Evolutionary conservation across 2,329 filamentous ascomycete species (phyloP).

Genomic region (Diaporthe aspalathi): DNA sequence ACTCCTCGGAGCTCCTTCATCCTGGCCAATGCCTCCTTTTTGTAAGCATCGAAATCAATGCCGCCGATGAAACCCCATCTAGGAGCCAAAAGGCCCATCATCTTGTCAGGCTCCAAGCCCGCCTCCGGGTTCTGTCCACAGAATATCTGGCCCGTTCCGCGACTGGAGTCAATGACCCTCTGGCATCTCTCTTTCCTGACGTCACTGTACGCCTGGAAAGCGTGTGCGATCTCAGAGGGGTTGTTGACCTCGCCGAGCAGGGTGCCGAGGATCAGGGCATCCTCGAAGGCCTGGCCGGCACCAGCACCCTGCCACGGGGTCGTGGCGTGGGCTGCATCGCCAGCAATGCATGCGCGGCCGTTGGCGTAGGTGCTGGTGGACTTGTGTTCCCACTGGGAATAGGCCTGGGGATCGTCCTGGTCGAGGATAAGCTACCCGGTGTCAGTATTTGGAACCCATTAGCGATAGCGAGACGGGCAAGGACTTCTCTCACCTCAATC

Average conservation of each 20-base stretch:
- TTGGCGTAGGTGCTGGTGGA: constrained; percentile 34
- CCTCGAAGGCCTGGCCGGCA: constrained; percentile 39
- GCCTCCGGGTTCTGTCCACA: constrained; percentile 36
- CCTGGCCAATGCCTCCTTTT: constrained; percentile 32
- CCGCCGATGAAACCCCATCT: constrained; percentile 37
- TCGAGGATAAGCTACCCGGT: constrained; percentile 36
- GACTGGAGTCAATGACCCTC: constrained; percentile 38
- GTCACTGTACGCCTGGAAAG: constrained; percentile 35
- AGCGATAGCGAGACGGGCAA: neutral
- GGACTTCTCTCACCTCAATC: constrained; percentile 28
- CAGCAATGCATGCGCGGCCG: constrained; percentile 33
- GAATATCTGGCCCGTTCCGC: constrained; percentile 36
- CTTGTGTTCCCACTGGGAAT: constrained; percentile 41
- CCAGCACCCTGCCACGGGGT: constrained; percentile 40
- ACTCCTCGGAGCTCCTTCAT: constrained; percentile 24
- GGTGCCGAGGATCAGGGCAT: constrained; percentile 37
- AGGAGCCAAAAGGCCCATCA: constrained; percentile 22
- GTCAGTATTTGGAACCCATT: neutral
- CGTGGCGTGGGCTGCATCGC: constrained; percentile 39
- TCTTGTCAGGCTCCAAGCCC: constrained; percentile 37
- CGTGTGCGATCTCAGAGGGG: constrained; percentile 24
- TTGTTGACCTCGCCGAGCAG: constrained; percentile 22
- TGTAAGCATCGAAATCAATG: constrained; percentile 34
- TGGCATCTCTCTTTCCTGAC: constrained; percentile 34
- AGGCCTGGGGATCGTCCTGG: constrained; percentile 34